Base-by-base conservation (phyloP, 768 basidiomycete genomes). In the Lentinula guzmanii region DNA sequence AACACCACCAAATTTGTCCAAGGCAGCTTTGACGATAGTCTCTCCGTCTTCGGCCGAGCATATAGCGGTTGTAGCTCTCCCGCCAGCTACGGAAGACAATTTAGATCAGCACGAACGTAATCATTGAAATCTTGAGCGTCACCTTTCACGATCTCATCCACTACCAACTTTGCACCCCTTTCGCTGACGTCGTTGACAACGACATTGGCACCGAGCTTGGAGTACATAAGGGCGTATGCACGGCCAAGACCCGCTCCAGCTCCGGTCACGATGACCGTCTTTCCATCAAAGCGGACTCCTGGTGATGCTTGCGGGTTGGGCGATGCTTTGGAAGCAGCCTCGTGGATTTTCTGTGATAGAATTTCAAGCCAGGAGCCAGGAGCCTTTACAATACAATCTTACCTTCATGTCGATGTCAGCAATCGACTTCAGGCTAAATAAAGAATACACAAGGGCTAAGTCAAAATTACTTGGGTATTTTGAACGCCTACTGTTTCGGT, bases 171-270 rank as follows among this genome's bases (percentile, higher is more conserved):
- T 6, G 95, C 95, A 1, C 83, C 88, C 66, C 94, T 91, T 69
- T 88, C 89, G 70, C 82, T 93, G 52, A 98, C 88, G 68, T 99
- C 97, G 71, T 98, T 99, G 46, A 98, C 86, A 50, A 98, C 91
- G 35, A 99, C 91, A 67, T 97, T 97, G 9, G 94, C 96, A n/a
- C 97, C 96, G 8, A 95, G 85, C 58, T 83, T 86, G 28, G 83
- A 91, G 69, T 90, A 98, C 91, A 98, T 91, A 46, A 89, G 80
- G 0, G 97, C 91, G 70, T 98, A 97, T 1, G 85, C 84, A 33
- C 97, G 87, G 16, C 97, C 97, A 34, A 99, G 86, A 57, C 96
- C 97, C 31, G 90, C 93, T 45, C 96, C 96, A 6, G 95, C 92
- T 42, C 96, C 97, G 2, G 97, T 98, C 66, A 98, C 82, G 67